Conservation (phyloP, 257 asterid species). For the Przewalskia tangutica region DNA sequence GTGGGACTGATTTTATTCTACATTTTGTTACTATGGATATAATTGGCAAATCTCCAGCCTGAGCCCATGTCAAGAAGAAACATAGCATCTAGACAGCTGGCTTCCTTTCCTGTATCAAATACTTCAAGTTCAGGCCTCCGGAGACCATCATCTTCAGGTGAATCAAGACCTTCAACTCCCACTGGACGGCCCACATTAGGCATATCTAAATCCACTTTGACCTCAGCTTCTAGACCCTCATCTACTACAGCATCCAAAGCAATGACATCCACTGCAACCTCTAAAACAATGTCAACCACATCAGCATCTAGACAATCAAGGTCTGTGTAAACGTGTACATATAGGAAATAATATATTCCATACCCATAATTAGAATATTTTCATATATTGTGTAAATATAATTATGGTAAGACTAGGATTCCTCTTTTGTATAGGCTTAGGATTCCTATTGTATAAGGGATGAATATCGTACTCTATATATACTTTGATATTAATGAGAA, state of each 20-base stretch:
- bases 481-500: too few relatives aligned
- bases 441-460: too few relatives aligned
- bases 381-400: too few relatives aligned
- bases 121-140: constrained; percentile 62
- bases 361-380: too few relatives aligned
- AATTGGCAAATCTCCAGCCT: constrained; percentile 10
- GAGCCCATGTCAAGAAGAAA: constrained; percentile 58
- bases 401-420: too few relatives aligned
- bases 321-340: too few relatives aligned
- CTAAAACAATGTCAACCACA: constrained; percentile 19
- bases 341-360: too few relatives aligned
- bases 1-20: neutral
- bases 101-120: constrained; percentile 52
- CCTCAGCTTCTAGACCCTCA: constrained; percentile 34
- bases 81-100: constrained; percentile 43
- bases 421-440: too few relatives aligned
- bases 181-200: constrained; percentile 71
- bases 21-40: neutral
- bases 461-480: too few relatives aligned
- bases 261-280: constrained; percentile 23
- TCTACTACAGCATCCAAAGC: constrained; percentile 33
- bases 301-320: constrained; percentile 56
- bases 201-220: constrained; percentile 6
- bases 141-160: constrained; percentile 84
- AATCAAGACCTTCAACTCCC: constrained; percentile 85